These are phyloP conservation scores for Hypomyces perniciosus DNA, from an alignment of 2,329 filamentous ascomycete genomes.

Conservation along the genomic window DNA sequence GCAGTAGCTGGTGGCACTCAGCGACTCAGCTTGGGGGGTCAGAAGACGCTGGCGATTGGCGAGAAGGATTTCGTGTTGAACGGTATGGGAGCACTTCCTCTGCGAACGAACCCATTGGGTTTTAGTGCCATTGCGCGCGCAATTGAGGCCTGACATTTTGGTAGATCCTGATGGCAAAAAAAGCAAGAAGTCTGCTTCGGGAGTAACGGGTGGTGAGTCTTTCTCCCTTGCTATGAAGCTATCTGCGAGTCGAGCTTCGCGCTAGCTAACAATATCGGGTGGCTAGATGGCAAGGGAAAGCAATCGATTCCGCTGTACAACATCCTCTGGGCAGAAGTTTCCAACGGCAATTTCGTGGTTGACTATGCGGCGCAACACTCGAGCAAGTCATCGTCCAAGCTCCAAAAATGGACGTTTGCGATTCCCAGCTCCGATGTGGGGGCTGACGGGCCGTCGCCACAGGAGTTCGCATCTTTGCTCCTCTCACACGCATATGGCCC, in stretches of 20 bases:
- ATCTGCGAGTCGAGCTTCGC: not conserved
- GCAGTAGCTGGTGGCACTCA: constrained; percentile 16
- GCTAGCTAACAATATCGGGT: constrained; percentile 5
- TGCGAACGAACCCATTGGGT: not conserved
- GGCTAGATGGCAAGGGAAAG: constrained; percentile 20
- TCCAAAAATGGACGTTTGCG: constrained; percentile 47
- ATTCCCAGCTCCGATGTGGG: constrained; percentile 34
- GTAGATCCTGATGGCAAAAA: constrained; percentile 10
- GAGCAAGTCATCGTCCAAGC: constrained; percentile 54
- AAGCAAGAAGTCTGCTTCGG: constrained; percentile 1
- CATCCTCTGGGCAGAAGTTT: constrained; percentile 71
- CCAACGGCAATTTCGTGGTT: constrained; percentile 57
- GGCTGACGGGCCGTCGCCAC: constrained; percentile 31
- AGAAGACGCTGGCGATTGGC: constrained; percentile 28
- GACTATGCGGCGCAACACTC: constrained; percentile 59
- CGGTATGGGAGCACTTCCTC: constrained; percentile 26
- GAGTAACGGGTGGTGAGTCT: not conserved
- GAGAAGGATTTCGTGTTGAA: constrained; percentile 26
- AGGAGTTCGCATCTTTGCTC: constrained; percentile 61
- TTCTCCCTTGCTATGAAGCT: too few species aligned
- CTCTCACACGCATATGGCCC: constrained; percentile 64
- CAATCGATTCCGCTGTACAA: constrained; percentile 68
- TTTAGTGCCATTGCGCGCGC: not conserved
- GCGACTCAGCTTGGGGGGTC: constrained; percentile 25
- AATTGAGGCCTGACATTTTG: constrained; percentile 1